phyloP scores from a whole-genome alignment of 495 filamentous ascomycete species.

The Oleoguttula mirabilis region DNA sequence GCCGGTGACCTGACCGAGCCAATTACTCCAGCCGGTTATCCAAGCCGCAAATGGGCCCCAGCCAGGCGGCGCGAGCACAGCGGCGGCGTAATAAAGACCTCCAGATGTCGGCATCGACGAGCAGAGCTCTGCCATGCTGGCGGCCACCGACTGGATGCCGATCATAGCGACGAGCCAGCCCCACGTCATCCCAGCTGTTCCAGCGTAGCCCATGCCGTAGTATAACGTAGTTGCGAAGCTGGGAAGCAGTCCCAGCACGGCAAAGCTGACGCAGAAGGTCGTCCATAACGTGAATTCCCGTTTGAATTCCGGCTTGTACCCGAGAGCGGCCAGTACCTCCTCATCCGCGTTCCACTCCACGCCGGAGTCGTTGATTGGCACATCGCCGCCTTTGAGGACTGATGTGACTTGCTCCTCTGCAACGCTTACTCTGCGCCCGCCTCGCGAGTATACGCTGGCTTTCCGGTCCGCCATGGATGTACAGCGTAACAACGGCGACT shows the following conservation, averaged over 20 bases:
- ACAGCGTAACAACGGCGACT: no score
- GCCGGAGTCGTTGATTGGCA: conserved; percentile 40
- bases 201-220: conserved; percentile 75
- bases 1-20: conserved; percentile 52
- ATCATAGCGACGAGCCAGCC: conserved; percentile 67
- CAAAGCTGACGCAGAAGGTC: conserved; percentile 68
- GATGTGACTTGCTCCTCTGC: conserved; percentile 53
- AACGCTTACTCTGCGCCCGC: conserved; percentile 25
- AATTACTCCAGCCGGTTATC: conserved; percentile 42
- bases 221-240: conserved; percentile 64
- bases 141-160: conserved; percentile 62
- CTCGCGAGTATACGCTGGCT: conserved; percentile 14
- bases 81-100: conserved; percentile 67
- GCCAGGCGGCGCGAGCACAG: conserved; percentile 61
- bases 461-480: conserved; percentile 19
- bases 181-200: conserved; percentile 68
- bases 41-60: conserved; percentile 65
- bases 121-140: conserved; percentile 56
- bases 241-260: conserved; percentile 60
- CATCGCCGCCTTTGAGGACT: conserved; percentile 51
- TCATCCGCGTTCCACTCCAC: conserved; percentile 47
- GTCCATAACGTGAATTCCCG: conserved; percentile 75
- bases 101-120: conserved; percentile 61
- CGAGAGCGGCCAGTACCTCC: conserved; percentile 54
- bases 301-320: conserved; percentile 65